Evolutionary conservation across 257 asterid species (phyloP).

Genomic region (Linaria vulgaris): DNA sequence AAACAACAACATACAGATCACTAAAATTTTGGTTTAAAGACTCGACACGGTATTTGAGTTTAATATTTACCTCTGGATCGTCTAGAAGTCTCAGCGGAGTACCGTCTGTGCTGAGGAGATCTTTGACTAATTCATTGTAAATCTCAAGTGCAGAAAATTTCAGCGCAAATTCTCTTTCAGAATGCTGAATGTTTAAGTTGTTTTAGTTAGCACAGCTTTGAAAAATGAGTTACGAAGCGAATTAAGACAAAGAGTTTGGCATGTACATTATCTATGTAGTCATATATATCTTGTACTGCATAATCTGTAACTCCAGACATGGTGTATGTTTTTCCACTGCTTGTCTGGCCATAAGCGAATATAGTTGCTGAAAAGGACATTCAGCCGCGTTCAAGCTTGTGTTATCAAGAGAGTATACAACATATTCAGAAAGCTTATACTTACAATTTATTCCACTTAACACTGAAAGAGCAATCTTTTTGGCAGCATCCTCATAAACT

Average conservation of each 20-base stretch:
- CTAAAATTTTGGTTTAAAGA: background rate
- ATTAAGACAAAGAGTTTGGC: background rate
- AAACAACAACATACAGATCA: conserved; percentile 7
- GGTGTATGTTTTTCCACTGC: conserved; percentile 62
- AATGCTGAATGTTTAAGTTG: conserved; percentile 26
- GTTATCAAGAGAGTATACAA: background rate
- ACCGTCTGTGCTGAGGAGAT: conserved; percentile 63
- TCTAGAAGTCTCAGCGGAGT: conserved; percentile 82
- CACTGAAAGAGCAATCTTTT: conserved; percentile 75
- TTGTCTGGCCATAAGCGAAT: conserved; percentile 64
- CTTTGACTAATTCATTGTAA: conserved; percentile 87
- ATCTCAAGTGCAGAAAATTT: conserved; percentile 97
- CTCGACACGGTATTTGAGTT: background rate
- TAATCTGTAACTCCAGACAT: conserved; percentile 52
- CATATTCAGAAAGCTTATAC: conserved; percentile 22
- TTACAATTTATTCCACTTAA: conserved; percentile 82
- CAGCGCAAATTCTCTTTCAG: conserved; percentile 50
- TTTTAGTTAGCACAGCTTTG: conserved; percentile 5
- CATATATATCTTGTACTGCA: conserved; percentile 44
- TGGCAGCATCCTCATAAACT: conserved; percentile 87
- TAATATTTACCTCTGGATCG: conserved; percentile 74
- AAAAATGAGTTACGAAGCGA: background rate
- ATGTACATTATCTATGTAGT: conserved; percentile 42
- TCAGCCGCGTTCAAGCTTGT: conserved; percentile 6
- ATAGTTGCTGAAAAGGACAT: conserved; percentile 56